Base-by-base conservation (phyloP, 2,329 filamentous ascomycete genomes). In the Whalleya microplaca region DNA sequence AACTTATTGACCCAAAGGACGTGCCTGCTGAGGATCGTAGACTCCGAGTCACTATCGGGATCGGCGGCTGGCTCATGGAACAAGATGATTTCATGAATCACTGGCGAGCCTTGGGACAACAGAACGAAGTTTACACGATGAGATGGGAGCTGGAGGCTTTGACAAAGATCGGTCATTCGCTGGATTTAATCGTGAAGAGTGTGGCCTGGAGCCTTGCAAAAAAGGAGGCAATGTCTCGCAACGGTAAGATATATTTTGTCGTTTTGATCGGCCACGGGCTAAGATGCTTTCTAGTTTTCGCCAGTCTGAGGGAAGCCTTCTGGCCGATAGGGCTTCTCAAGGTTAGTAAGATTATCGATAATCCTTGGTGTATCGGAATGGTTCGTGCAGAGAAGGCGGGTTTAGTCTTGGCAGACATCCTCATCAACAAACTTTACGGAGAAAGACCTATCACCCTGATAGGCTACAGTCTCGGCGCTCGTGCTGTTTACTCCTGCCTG, bases 61-160 rank as follows among this genome's bases (percentile, higher is more conserved):
- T 96, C 51, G 89, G 86, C 47, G 95, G 95, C 10, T 96, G 92
- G 88, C 75, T 95, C 9, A 88, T 83, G 0, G 81, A 87, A 37
- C 84, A 87, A 47, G 84, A 89, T 41, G 88, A 95, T 55, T 84
- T 91, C n/a, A 76, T 87, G 18, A 81, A 84, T 21, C 90, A 90
- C 0, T 99, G 95, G 95, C 82, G 83, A 45, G 86, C 88, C 23
- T 76, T 98, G 27, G 90, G 89, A 1, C 77, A 81, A 23, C 80
- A 89, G 62, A 85, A 85, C 27, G 94, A 98, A 72, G 84, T 88
- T 0, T 97, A 96, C 68, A 89, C 88, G 2, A 77, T 98, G 21
- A 84, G 90, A 48, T 98, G 90, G 86, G 95, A 98, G 72, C 80
- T 90, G 3, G 85, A 92, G 45, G 83, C 90, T 1, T 77, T 98